Base-by-base conservation (phyloP, 176 grass and related monocot species). In the Rhynchospora tenuis region DNA sequence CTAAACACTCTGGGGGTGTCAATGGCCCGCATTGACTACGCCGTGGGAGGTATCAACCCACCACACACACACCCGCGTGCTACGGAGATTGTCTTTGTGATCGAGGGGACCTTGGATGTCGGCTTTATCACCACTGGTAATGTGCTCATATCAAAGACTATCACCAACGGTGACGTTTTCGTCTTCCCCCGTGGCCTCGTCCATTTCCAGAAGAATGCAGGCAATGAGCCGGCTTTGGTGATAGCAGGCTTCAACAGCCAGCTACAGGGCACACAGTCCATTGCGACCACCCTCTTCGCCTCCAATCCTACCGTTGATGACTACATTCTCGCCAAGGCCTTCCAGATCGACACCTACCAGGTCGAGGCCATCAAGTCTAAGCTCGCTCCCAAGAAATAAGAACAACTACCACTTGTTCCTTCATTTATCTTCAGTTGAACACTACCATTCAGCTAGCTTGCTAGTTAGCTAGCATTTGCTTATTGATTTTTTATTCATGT, bases 21-120 rank as follows among this genome's bases (percentile, higher is more conserved):
- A 75, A 85, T 97, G 28, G 87, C 91, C 47, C 89, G 91, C 67
- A 88, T 94, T 42, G 91, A 97, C 89, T 97, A 89, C 48, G 91
- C 94, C 0, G 79, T 81, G 0, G 84, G 88, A 0, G 94, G 94
- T 0, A 81, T 87, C 74, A 97, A 91, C 85, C 91, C 91, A 1
- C 94, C 94, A 9, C 94, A 97, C 89, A 91, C 91, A 9, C 94
- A 93, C 87, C 94, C 94, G 14, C 91, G 94, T 9, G 94, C 87
- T 75, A 93, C 94, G 0, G 91, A 97, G 89, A 90, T 97, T 12
- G 55, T 97, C 64, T 94, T 97, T 62, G 91, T 97, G 43, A 83
- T 88, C 48, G 42, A 94, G 13, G 94, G 88, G 59, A 72, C 55
- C 56, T 86, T 97, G 15, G 88, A 97, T 84, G 94, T 94, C 5